phyloP scores from a whole-genome alignment of 2,329 filamentous ascomycete species.

The Botrytis aclada region DNA sequence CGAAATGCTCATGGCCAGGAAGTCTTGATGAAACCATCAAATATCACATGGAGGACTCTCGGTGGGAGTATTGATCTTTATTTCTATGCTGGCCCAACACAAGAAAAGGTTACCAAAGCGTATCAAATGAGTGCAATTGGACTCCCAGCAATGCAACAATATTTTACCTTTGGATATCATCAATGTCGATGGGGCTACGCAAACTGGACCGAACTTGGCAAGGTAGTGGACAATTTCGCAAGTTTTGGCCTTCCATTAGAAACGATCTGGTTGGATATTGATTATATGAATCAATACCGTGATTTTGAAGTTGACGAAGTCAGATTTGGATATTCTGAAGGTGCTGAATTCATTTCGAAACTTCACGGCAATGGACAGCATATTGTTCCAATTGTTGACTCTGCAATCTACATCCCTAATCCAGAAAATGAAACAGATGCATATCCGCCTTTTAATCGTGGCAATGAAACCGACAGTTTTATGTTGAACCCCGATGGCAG shows the following conservation, averaged over 20 bases:
- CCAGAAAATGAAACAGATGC: constrained; percentile 64
- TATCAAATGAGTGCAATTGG: constrained; percentile 68
- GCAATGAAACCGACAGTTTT: constrained; percentile 52
- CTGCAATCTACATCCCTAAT: constrained; percentile 67
- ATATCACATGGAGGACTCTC: constrained; percentile 69
- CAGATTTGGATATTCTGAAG: constrained; percentile 55
- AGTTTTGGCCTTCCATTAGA: constrained; percentile 65
- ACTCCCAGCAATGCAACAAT: constrained; percentile 74
- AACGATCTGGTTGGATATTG: constrained; percentile 67
- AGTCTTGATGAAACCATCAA: constrained; percentile 59
- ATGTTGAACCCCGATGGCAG: constrained; percentile 58
- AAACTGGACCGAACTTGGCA: constrained; percentile 66
- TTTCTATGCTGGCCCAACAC: constrained; percentile 71
- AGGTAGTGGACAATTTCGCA: constrained; percentile 65
- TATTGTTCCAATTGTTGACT: constrained; percentile 66
- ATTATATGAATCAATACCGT: constrained; percentile 62
- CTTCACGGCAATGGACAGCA: constrained; percentile 64
- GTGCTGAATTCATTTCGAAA: constrained; percentile 57
- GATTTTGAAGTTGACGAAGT: constrained; percentile 61
- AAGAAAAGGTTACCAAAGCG: constrained; percentile 64
- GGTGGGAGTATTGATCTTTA: constrained; percentile 78
- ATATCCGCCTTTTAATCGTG: constrained; percentile 60
- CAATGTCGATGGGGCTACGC: constrained; percentile 82
- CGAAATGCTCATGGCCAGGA: constrained; percentile 77
- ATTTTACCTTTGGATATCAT: constrained; percentile 78